Percentiles rank a stretch among this genome's conserved stretches.
Evolutionary conservation across 2,329 filamentous ascomycete genomes (phyloP).

Genomic region (Intubia oerlemansii): DNA sequence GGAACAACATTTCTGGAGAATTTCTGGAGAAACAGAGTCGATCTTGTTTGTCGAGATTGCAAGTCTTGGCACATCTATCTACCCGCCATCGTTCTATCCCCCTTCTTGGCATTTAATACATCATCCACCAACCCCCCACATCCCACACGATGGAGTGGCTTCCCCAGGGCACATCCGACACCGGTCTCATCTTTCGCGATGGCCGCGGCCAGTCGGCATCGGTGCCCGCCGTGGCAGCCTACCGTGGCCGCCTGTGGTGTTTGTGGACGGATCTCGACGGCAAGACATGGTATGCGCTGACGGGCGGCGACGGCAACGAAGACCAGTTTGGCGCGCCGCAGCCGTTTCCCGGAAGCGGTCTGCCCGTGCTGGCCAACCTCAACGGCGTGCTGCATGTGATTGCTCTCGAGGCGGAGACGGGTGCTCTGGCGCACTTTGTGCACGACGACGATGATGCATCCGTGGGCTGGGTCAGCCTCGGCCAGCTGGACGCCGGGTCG

Average conservation of each 20-base stretch:
- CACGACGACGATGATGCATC: conserved; percentile 12
- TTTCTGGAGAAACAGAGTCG: no score
- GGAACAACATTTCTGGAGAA: no score
- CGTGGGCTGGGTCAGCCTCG: conserved; percentile 9
- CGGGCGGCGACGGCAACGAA: conserved; percentile 9
- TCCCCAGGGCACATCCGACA: conserved; percentile 11
- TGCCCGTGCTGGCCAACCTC: conserved; percentile 14
- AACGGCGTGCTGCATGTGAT: conserved; percentile 15
- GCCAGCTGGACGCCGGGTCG: conserved; percentile 8
- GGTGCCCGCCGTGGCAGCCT: conserved; percentile 14
- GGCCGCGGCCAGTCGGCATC: conserved; percentile 12
- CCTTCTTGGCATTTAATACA: background rate
- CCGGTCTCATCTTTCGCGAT: conserved; percentile 10
- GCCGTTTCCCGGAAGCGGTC: conserved; percentile 12
- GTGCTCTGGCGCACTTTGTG: conserved; percentile 13
- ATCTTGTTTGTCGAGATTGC: no score
- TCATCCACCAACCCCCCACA: background rate
- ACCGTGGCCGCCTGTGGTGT: conserved; percentile 16
- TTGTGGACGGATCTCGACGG: conserved; percentile 14
- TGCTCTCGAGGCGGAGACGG: conserved; percentile 11
- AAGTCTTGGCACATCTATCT: no score
- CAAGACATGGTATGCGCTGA: conserved; percentile 13
- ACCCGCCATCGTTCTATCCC: no score
- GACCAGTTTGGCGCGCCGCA: conserved; percentile 11
- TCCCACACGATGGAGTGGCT: conserved; percentile 10